Percentiles rank a stretch among this genome's conserved stretches.
Evolutionary conservation across 352 stramenopile genomes (phyloP).

Genomic region (Globisporangium carolinianum): DNA sequence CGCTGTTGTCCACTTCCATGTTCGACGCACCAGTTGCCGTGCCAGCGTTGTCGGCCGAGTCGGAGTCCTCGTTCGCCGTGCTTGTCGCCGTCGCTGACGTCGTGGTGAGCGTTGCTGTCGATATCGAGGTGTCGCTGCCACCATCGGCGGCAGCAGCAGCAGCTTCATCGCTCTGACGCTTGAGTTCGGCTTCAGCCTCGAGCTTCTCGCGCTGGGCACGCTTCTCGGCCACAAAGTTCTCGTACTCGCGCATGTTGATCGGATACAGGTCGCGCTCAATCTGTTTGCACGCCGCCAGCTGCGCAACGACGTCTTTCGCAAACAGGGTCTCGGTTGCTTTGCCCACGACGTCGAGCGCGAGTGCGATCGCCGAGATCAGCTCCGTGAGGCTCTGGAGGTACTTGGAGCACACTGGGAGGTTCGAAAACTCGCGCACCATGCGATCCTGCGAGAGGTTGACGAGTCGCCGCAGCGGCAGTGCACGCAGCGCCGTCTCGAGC

Average conservation of each 20-base stretch:
- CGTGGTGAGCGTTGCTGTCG: neutral
- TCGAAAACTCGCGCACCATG: slow-evolving; percentile 67
- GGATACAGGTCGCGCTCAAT: slow-evolving; percentile 64
- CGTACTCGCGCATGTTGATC: slow-evolving; percentile 63
- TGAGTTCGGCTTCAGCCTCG: slow-evolving; percentile 42
- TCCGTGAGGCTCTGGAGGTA: slow-evolving; percentile 85
- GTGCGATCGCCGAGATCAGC: slow-evolving; percentile 60
- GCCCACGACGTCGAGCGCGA: slow-evolving; percentile 53
- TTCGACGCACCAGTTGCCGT: slow-evolving; percentile 25
- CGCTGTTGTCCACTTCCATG: slow-evolving; percentile 82
- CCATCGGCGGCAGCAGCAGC: slow-evolving; percentile 10
- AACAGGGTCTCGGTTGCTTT: slow-evolving; percentile 45
- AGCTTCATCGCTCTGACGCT: slow-evolving; percentile 34
- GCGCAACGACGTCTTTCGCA: slow-evolving; percentile 24
- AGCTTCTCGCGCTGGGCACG: slow-evolving; percentile 27
- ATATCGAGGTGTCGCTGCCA: too few relatives aligned
- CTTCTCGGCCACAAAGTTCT: slow-evolving; percentile 40
- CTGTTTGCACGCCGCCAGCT: slow-evolving; percentile 44
- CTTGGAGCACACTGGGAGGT: slow-evolving; percentile 71
- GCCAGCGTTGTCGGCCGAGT: slow-evolving; percentile 20
- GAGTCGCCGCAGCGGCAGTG: slow-evolving; percentile 63
- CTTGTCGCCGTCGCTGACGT: slow-evolving; percentile 11
- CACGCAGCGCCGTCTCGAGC: slow-evolving; percentile 35
- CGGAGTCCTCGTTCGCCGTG: slow-evolving; percentile 17
- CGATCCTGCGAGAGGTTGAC: slow-evolving; percentile 66